A percentile compares a stretch with the other conserved stretches of the same genome.
Evolutionary conservation across 352 stramenopile species (phyloP).

Genomic region (Phytophthora capsici): DNA sequence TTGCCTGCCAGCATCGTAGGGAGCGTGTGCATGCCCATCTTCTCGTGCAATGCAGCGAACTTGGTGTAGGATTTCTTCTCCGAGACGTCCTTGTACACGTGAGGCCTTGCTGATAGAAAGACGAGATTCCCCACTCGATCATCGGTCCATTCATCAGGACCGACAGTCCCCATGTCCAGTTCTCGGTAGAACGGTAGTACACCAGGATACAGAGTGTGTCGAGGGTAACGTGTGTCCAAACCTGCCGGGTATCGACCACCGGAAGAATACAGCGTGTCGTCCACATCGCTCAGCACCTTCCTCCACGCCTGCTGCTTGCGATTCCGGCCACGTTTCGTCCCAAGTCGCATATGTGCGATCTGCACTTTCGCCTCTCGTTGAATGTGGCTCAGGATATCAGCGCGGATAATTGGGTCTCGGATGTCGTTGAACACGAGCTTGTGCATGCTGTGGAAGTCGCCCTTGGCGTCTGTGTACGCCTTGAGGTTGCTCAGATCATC

Average conservation of each 20-base stretch:
- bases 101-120: constrained; percentile 97
- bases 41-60: constrained; percentile 93
- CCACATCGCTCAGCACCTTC: constrained; percentile 99
- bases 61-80: constrained; percentile 98
- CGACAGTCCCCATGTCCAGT: constrained; percentile 94
- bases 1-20: constrained; percentile 95
- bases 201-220: constrained; percentile 96
- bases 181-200: constrained; percentile 98
- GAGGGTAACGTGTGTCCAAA: constrained; percentile 92
- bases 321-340: constrained; percentile 79
- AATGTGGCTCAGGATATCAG: constrained; percentile 97
- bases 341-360: constrained; percentile 93
- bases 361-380: constrained; percentile 93
- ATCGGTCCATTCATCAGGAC: constrained; percentile 89
- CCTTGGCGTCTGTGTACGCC: constrained; percentile 96
- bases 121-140: constrained; percentile 96
- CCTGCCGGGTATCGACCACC: constrained; percentile 96
- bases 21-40: constrained; percentile 94
- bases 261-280: constrained; percentile 98
- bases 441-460: constrained; percentile 97
- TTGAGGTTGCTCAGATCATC: constrained; percentile 97
- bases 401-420: constrained; percentile 76
- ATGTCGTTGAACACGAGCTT: constrained; percentile 99
- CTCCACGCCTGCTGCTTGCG: constrained; percentile 91
- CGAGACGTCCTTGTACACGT: constrained; percentile 99